These are phyloP conservation scores for Syncephalastrum contaminatum DNA, from an alignment of 371 early-diverging fungal genomes.

Conservation along the genomic window DNA sequence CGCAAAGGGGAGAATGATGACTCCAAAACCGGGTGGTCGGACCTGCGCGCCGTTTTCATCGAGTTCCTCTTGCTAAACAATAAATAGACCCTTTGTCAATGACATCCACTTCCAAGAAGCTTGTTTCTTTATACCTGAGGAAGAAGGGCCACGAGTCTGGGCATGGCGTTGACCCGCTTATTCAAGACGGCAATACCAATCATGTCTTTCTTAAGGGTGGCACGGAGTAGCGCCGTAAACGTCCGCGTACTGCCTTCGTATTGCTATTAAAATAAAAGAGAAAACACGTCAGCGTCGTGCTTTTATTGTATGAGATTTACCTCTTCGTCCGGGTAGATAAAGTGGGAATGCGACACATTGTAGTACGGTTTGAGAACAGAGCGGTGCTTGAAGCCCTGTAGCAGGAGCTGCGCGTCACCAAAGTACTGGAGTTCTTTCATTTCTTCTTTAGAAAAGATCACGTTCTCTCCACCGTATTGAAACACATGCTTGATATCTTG, in stretches of 20 bases:
- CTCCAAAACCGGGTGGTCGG: slow-evolving; percentile 58
- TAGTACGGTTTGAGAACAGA: slow-evolving; percentile 39
- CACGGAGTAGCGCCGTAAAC: slow-evolving; percentile 60
- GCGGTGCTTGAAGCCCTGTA: slow-evolving; percentile 67
- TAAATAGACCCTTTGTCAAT: no score
- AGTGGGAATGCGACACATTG: slow-evolving; percentile 63
- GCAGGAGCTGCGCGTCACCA: slow-evolving; percentile 1
- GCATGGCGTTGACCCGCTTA: slow-evolving; percentile 47
- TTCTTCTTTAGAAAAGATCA: slow-evolving; percentile 64
- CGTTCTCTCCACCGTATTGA: slow-evolving; percentile 57
- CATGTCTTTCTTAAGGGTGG: slow-evolving; percentile 50
- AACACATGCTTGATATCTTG: slow-evolving; percentile 59
- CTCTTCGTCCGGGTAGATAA: slow-evolving; percentile 76
- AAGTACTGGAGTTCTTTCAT: slow-evolving; percentile 40
- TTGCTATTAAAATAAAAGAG: slow-evolving; percentile 18
- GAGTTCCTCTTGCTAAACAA: slow-evolving; percentile 24
- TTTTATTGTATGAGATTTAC: slow-evolving; percentile 23
- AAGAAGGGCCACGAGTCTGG: slow-evolving; percentile 59
- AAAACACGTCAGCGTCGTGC: background rate
- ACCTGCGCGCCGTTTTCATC: slow-evolving; percentile 37
- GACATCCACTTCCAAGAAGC: background rate
- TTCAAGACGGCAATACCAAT: slow-evolving; percentile 63
- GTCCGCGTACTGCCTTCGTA: slow-evolving; percentile 66
- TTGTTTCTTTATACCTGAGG: slow-evolving; percentile 52
- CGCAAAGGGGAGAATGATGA: slow-evolving; percentile 66